Evolutionary conservation across 208 protist species (phyloP), one percentile per base, ranked within the genome.

Genomic region (Histomonas meleagridis): DNA sequence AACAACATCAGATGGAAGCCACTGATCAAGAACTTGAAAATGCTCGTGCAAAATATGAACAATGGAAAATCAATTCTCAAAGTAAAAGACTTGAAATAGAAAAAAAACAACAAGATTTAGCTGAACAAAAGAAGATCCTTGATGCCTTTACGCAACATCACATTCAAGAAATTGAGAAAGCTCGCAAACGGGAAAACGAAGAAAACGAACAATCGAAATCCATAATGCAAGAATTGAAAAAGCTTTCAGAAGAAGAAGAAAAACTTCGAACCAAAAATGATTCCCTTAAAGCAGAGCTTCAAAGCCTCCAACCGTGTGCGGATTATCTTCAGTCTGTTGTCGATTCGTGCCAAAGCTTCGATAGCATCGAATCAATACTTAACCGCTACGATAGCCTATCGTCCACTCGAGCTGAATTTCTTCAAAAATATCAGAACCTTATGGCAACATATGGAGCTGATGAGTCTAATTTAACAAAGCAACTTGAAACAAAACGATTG

Each of bases 11-110:
- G 28, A 79, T 79, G 70, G 10, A 46, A 4, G 70, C n/a, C 16
- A 79, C n/a, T 7, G 49, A 79, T 49, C 18, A 46, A 2, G 40
- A 79, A 51, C 70, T 79, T 10, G 70, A 79, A 51, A 40, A 79
- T 49, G 70, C 70, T 0, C 46, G 40, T 49, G n/a, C 32, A 18
- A 79, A 79, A 79, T 79, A 49, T 18, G 70, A 79, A 79, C n/a
- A 79, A 28, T 79, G 70, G 70, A 79, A 79, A 79, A 18, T 49
- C 21, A 35, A 79, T 40, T 79, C 49, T 28, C 70, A 79, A 79
- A 46, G n/a, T 46, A 79, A 35, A 28, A 79, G 40, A 49, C n/a
- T 18, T 21, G 70, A 79, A 79, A 79, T 79, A 46, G 70, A 79
- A 46, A 35, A 79, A 4, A 79, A 79, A 79, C n/a, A 46, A 49